Evolutionary conservation across 179 eudicot species (phyloP).

Genomic region (Camellia oleifera): DNA sequence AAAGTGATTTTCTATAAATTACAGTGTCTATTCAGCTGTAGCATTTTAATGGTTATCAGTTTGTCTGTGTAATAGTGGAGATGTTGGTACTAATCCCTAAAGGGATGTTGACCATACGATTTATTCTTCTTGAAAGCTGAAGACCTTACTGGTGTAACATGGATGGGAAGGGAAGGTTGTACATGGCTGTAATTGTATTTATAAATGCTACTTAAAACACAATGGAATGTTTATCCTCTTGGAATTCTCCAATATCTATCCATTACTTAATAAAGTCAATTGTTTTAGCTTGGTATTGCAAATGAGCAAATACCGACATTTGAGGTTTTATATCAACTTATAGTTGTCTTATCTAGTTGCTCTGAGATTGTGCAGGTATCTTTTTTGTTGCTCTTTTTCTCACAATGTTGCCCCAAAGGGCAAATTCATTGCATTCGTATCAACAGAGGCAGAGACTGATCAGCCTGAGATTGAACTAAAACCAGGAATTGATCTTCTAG

Average conservation of each 20-base stretch:
- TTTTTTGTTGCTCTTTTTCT: conserved; percentile 76
- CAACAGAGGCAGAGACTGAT: conserved; percentile 88
- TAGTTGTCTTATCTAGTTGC: conserved; percentile 2
- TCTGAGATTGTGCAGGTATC: conserved; percentile 50
- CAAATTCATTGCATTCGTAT: conserved; percentile 84
- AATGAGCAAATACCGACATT: background rate
- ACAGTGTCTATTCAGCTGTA: no score
- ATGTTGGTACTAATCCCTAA: no score
- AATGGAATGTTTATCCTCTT: background rate
- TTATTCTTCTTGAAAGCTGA: background rate
- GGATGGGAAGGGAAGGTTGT: background rate
- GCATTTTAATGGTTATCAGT: no score
- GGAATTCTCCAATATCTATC: background rate
- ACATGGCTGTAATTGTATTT: background rate
- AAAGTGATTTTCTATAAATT: no score
- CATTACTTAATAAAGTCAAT: background rate
- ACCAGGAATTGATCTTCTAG: conserved; percentile 82
- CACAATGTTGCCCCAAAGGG: conserved; percentile 93
- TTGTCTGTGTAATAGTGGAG: no score
- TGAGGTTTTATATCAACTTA: background rate
- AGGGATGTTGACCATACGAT: no score
- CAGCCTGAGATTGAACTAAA: conserved; percentile 69
- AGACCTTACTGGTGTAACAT: no score
- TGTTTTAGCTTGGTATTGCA: background rate
- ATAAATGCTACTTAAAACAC: no score